A percentile compares a stretch with the other conserved stretches of the same genome.
These are phyloP conservation scores for Aspergillus indologenus DNA, from an alignment of 495 filamentous ascomycete genomes.

Conservation along the genomic window DNA sequence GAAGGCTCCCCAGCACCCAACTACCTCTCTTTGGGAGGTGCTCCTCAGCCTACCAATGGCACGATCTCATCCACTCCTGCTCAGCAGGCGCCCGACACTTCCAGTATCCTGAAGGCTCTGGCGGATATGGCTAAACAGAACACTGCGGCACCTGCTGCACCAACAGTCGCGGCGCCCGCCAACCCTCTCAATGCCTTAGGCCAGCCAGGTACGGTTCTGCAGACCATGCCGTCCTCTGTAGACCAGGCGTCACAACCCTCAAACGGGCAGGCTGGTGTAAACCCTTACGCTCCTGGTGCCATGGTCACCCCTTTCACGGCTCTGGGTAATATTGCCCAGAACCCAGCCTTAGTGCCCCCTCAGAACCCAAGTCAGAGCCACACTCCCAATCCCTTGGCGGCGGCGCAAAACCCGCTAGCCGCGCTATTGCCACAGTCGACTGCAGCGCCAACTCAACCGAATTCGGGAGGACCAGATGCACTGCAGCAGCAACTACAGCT, in stretches of 20 bases:
- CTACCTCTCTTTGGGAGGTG: slow-evolving; percentile 35
- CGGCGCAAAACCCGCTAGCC: slow-evolving; percentile 45
- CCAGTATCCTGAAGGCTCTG: slow-evolving; percentile 74
- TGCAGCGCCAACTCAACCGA: slow-evolving; percentile 27
- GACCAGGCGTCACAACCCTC: slow-evolving; percentile 43
- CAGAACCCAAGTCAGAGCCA: slow-evolving; percentile 43
- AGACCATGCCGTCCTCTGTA: slow-evolving; percentile 45
- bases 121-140: slow-evolving; percentile 85
- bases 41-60: slow-evolving; percentile 39
- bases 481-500: slow-evolving; percentile 62
- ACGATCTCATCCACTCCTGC: slow-evolving; percentile 33
- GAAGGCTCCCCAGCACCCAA: slow-evolving; percentile 71
- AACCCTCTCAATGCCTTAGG: slow-evolving; percentile 56
- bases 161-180: slow-evolving; percentile 45
- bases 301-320: slow-evolving; percentile 50
- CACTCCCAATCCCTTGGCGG: slow-evolving; percentile 39
- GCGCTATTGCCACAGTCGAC: slow-evolving; percentile 45
- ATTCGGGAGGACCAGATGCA: slow-evolving; percentile 36
- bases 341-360: slow-evolving; percentile 46
- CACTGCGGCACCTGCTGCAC: slow-evolving; percentile 55
- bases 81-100: slow-evolving; percentile 54
- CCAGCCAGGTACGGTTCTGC: slow-evolving; percentile 43
- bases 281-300: slow-evolving; percentile 54
- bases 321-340: slow-evolving; percentile 36
- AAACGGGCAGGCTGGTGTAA: slow-evolving; percentile 54